Conservation (phyloP, 352 stramenopile species). For the Globisporangium alternatum region DNA sequence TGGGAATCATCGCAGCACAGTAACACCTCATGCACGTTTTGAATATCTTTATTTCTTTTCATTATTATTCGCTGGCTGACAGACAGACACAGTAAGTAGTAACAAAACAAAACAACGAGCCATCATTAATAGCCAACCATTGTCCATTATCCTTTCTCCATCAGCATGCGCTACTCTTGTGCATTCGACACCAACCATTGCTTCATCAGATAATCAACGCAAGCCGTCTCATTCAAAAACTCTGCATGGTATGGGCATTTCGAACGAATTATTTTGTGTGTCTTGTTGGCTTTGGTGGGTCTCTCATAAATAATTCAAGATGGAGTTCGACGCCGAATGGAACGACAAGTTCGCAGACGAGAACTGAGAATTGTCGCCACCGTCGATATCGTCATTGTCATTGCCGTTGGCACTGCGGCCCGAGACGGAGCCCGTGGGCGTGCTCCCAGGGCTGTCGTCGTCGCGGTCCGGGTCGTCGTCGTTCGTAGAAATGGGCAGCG, state of each 20-base stretch:
- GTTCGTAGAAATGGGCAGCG: constrained; percentile 33
- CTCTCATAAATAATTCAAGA: constrained; percentile 72
- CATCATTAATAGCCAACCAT: not conserved
- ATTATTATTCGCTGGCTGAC: constrained; percentile 1
- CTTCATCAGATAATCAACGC: not conserved
- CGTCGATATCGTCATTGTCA: constrained; percentile 10
- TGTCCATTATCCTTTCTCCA: not conserved
- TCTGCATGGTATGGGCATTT: not conserved
- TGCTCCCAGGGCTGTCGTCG: constrained; percentile 38
- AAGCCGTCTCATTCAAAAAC: not conserved
- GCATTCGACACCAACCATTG: not conserved
- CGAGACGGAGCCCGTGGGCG: constrained; percentile 20
- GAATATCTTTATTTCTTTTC: constrained; percentile 3
- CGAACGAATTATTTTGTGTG: constrained; percentile 7
- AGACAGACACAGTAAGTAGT: not conserved
- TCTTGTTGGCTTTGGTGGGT: constrained; percentile 11
- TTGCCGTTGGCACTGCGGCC: constrained; percentile 16
- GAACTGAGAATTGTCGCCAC: constrained; percentile 8
- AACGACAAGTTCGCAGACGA: not conserved
- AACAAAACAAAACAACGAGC: not conserved
- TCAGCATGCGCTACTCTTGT: not conserved
- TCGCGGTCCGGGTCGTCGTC: constrained; percentile 60
- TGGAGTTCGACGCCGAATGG: constrained; percentile 22
- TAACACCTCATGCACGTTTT: constrained; percentile 4
- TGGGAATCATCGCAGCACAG: not conserved